Base-by-base conservation (phyloP, 2,329 filamentous ascomycete species). In the Incumbomyces delicatus region DNA sequence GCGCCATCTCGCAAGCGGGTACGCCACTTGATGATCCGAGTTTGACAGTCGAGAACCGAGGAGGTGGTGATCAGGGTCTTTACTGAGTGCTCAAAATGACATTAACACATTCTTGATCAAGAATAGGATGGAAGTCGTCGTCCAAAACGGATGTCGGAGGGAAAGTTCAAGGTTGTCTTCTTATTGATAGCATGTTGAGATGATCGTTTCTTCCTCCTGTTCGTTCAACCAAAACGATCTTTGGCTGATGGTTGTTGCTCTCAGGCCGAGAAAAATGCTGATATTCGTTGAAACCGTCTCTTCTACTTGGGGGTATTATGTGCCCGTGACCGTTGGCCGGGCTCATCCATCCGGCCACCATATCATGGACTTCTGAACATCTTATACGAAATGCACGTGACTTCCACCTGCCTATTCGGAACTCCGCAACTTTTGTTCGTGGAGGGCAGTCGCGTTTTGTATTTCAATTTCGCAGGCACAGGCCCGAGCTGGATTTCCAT, bases 1-100 rank as follows among this genome's bases (percentile, higher is more conserved):
- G 50, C 12, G 49, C 48, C 48, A 53, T 50, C 2, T 31, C 53
- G 34, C n/a, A 31, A 13, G 33, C 14, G 12, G 18, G 20, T n/a
- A 3, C 13, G n/a, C 16, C 3, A 29, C 14, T 27, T 13, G 38
- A 30, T 41, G 38, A n/a, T 22, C 3, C 13, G 38, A 27, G 5
- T 6, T 8, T n/a, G n/a, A n/a, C n/a, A n/a, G n/a, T n/a, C n/a
- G n/a, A n/a, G n/a, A n/a, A n/a, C n/a, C n/a, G n/a, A n/a, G n/a
- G n/a, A n/a, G 11, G 3, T 27, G 38, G 38, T 27, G 16, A 35
- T 42, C 40, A 32, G 27, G 6, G 13, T 17, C 1, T 14, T 32
- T 6, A 16, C 30, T 29, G n/a, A 8, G 22, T 42, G 20, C 13
- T 14, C 22, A 42, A 8, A 33, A 42, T 42, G 40, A 20, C 40